These are phyloP conservation scores for Anacardium occidentale DNA, from an alignment of 345 rosid species.

Conservation along the genomic window DNA sequence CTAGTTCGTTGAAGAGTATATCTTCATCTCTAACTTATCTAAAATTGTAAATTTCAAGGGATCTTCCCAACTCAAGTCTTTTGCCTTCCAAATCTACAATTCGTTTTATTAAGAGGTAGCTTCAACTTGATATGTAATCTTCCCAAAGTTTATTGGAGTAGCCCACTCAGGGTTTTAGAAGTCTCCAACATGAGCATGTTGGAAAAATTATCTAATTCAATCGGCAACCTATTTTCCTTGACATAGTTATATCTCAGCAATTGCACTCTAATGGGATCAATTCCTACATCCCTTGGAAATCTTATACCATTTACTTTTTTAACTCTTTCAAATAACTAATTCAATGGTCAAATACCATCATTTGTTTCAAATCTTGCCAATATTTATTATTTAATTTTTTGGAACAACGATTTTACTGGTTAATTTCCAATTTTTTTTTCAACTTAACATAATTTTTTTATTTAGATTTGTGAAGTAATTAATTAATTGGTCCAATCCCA, in stretches of 20 bases:
- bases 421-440: no score
- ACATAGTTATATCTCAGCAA: no score
- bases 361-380: no score
- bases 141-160: conserved; percentile 17
- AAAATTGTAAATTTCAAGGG: not conserved
- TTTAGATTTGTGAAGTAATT: no score
- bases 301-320: not conserved
- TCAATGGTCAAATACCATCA: no score
- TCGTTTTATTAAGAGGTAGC: not conserved
- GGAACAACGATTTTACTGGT: no score
- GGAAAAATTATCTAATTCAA: no score
- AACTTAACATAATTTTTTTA: no score
- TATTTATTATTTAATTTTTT: no score
- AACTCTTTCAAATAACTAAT: not conserved
- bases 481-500: not conserved
- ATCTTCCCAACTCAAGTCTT: not conserved
- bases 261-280: conserved; percentile 8
- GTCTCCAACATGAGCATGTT: not conserved
- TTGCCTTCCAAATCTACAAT: not conserved
- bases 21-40: not conserved
- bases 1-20: not conserved
- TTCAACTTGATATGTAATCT: not conserved
- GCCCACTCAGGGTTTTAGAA: not conserved
- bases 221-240: no score
- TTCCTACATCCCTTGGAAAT: conserved; percentile 13